phyloP scores from a whole-genome alignment of 352 stramenopile species.

The Phytopythium ostracodes region DNA sequence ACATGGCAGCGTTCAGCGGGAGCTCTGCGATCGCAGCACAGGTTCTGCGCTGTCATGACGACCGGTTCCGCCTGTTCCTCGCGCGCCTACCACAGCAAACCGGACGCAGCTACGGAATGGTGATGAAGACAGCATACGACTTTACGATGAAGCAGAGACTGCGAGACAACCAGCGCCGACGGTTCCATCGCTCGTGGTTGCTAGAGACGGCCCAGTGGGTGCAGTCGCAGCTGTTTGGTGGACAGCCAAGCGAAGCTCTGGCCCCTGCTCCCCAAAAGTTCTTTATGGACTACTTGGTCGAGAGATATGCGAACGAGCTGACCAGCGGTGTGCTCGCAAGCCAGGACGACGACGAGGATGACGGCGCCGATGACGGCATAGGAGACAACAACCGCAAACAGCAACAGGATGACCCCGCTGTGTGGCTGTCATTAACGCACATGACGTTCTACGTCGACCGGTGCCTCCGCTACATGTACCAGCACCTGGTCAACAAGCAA shows the following conservation, averaged over 20 bases:
- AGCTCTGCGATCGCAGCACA: conserved; percentile 30
- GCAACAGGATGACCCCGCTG: conserved; percentile 20
- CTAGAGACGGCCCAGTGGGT: conserved; percentile 48
- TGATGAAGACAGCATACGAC: conserved; percentile 38
- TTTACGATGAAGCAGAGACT: conserved; percentile 56
- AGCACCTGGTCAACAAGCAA: conserved; percentile 58
- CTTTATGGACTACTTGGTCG: conserved; percentile 48
- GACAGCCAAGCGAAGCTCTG: conserved; percentile 4
- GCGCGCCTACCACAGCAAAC: conserved; percentile 28
- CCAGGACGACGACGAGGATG: conserved; percentile 21
- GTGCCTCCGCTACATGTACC: conserved; percentile 57
- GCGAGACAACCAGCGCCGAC: conserved; percentile 53
- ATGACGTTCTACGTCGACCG: conserved; percentile 64
- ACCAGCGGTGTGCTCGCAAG: neutral
- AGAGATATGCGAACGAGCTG: conserved; percentile 18
- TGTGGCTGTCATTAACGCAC: conserved; percentile 46
- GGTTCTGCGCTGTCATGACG: conserved; percentile 44
- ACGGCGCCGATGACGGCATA: conserved; percentile 19
- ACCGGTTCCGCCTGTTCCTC: conserved; percentile 42
- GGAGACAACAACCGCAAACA: conserved; percentile 21
- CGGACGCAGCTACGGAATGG: conserved; percentile 23
- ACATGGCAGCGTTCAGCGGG: conserved; percentile 62
- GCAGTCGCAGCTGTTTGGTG: conserved; percentile 32
- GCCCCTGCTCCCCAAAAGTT: conserved; percentile 25
- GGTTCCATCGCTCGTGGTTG: conserved; percentile 62